Evolutionary conservation across 768 basidiomycete genomes (phyloP), one percentile per base, ranked within the genome.

Genomic region (Termitomyces sp.): DNA sequence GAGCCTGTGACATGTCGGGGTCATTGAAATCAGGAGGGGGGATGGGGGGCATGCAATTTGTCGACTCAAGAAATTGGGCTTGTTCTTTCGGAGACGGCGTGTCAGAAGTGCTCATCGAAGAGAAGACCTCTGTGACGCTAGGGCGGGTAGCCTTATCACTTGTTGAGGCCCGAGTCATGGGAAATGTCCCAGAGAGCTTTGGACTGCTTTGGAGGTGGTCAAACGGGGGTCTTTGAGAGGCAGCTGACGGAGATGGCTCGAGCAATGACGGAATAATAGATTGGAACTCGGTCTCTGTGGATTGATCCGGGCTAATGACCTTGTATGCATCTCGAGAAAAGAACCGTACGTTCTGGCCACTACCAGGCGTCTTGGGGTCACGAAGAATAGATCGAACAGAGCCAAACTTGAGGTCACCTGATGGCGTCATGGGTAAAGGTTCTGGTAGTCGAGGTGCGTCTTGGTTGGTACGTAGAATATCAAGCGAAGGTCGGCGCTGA

Each of bases 331-430:
- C 85, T 32, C 85, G 80, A 32, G 88, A 84, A 71, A 90, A 89
- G 75, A 91, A 91, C 6, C 89, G 85, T 46, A 91, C 89, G 62
- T 85, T 90, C 69, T 86, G 86, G n/a, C 89, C 89, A 11, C 88
- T 89, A 4, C 86, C 88, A 15, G 89, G 89, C 0, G 88, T 87
- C 51, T 85, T 85, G 4, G 81, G 82, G 62, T 87, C 85, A 46
- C 87, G 86, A 32, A 91, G 79, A 64, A 91, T 91, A 15, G 89
- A 90, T 14, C 88, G 83, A 5, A 88, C 77, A 12, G 88, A 89
- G 56, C 79, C 81, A 60, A 73, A 78, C 60, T 72, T 71, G 40
- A 74, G 72, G 31, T 80, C 76, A 49, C 70, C 61, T 29, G 63
- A 68, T 54, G 61, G 77, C 57, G 67, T 67, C 77, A 70, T 66